Percentiles rank a stretch among this genome's conserved stretches.
These are phyloP conservation scores for Helichrysum umbraculigerum DNA, from an alignment of 129 eudicot species.

Conservation along the genomic window DNA sequence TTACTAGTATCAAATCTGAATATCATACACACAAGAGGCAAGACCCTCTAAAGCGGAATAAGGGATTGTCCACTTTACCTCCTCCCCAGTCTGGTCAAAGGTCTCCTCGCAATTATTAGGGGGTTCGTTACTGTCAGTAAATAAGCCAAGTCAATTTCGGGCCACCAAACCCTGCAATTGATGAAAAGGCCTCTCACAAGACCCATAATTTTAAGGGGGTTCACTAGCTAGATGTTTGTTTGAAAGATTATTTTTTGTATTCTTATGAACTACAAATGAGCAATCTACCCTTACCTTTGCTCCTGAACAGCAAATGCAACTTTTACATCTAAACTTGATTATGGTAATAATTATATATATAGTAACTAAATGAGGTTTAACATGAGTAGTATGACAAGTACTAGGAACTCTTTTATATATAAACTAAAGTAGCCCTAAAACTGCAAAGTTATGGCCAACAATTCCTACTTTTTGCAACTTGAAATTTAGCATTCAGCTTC, in stretches of 20 bases:
- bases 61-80: too few relatives aligned
- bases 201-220: too few relatives aligned
- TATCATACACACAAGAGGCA: too few relatives aligned
- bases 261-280: not conserved
- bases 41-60: too few relatives aligned
- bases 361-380: not conserved
- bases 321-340: not conserved
- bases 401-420: not conserved
- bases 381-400: not conserved
- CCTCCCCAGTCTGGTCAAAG: too few relatives aligned
- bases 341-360: not conserved
- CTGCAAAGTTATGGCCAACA: slow-evolving; percentile 11
- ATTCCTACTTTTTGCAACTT: not conserved
- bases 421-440: slow-evolving; percentile 18
- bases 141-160: too few relatives aligned
- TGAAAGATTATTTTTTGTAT: not conserved
- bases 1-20: too few relatives aligned
- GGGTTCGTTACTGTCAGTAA: too few relatives aligned
- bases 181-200: too few relatives aligned
- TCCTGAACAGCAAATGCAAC: not conserved
- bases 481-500: slow-evolving; percentile 1
- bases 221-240: too few relatives aligned
- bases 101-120: too few relatives aligned
- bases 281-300: not conserved
- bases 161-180: too few relatives aligned